Evolutionary conservation across 768 basidiomycete species (phyloP), one percentile per base, ranked within the genome.

Genomic region (Asterophora lycoperdoides): DNA sequence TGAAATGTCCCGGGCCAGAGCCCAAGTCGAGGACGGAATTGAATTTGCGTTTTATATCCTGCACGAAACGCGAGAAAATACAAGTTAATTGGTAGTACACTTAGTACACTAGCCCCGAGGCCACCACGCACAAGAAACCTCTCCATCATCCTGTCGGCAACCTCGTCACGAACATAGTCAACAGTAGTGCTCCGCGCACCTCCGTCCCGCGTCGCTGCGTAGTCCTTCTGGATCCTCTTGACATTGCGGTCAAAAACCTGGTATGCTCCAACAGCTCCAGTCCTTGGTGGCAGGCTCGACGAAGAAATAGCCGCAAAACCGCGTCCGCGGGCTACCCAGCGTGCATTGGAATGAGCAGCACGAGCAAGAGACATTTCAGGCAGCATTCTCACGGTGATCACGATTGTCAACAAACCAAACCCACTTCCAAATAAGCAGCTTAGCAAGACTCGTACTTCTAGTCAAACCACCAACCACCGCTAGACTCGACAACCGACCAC

Each of bases 11-110:
- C 2, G 96, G 75, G 9, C 95, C 93, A 23, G 92, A 83, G 1
- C 92, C 91, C 20, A 97, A 69, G 68, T 99, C 96, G 14, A 98
- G 68, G 17, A 99, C 73, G 2, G 81, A 75, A 41, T 74, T 69
- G 59, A 94, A 96, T 29, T 80, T 84, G 37, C 85, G 79, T 68
- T 89, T 93, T 56, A 99, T 88, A 64, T 99, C 95, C 95, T 98
- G 60, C 4, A 38, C 39, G 40, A 56, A 36, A 36, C 35, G 41
- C 19, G 43, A 39, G 34, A 34, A 18, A 52, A 45, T 37, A 23
- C 5, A 13, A 32, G 20, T 49, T 19, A 46, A 15, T 19, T 19
- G 14, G 8, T 13, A 2, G 7, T 7, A n/a, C 23, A 41, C 23
- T 5, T 13, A 2, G 7, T 7, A n/a, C 23, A 41, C 14, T 40